Evolutionary conservation across 352 stramenopile genomes (phyloP).

Genomic region (Globisporangium nunn): DNA sequence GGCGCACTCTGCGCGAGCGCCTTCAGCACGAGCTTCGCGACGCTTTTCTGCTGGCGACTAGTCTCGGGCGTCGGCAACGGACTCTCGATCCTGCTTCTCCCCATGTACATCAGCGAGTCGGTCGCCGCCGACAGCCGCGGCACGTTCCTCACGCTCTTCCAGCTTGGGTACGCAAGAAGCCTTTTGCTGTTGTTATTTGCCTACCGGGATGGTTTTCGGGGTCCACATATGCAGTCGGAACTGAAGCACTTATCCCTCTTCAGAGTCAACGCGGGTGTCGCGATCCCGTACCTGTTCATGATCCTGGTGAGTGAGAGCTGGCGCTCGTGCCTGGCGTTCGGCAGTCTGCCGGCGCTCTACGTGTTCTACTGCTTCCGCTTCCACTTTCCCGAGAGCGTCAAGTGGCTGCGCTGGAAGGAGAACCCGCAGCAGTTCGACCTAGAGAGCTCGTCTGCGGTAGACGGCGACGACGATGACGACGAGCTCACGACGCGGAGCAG

Average conservation of each 20-base stretch:
- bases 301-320: slow-evolving; percentile 69
- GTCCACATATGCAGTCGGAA: not conserved
- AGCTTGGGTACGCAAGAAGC: slow-evolving; percentile 49
- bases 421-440: slow-evolving; percentile 42
- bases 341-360: slow-evolving; percentile 61
- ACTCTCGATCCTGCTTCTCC: slow-evolving; percentile 78
- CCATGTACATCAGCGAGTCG: slow-evolving; percentile 87
- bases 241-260: not conserved
- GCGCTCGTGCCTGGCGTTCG: slow-evolving; percentile 65
- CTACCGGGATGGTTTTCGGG: not conserved
- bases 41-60: slow-evolving; percentile 64
- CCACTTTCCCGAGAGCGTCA: slow-evolving; percentile 71
- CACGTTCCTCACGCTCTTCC: slow-evolving; percentile 67
- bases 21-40: slow-evolving; percentile 46
- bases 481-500: slow-evolving; percentile 5
- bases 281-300: slow-evolving; percentile 81
- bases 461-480: slow-evolving; percentile 22
- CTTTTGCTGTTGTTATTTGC: not conserved
- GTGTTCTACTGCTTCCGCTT: slow-evolving; percentile 73
- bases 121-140: slow-evolving; percentile 57
- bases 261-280: slow-evolving; percentile 69
- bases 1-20: slow-evolving; percentile 49
- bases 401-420: slow-evolving; percentile 69
- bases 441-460: slow-evolving; percentile 20
- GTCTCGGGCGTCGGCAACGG: slow-evolving; percentile 74